Base-by-base conservation (phyloP, 169 alveolate species). In the Plasmodium ovale region DNA sequence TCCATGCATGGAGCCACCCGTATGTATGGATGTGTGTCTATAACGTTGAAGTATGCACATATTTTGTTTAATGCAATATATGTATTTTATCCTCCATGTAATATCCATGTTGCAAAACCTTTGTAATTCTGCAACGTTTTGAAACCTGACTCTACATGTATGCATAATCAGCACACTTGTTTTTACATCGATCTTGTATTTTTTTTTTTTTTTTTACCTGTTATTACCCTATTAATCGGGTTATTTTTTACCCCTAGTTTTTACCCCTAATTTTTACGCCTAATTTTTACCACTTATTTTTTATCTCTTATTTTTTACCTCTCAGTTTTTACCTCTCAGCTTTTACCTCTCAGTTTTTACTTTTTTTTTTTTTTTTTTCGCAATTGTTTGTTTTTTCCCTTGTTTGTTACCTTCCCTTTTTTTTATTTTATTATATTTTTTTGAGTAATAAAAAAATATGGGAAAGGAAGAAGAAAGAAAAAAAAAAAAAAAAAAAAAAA, bases 321-420 rank as follows among this genome's bases (percentile, higher is more conserved):
- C 16, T 21, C 56, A n/a, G 12, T 47, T 47, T 47, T 21, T 47
- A 14, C 16, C 12, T 47, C 16, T 47, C 56, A n/a, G n/a, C n/a
- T n/a, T n/a, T n/a, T n/a, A 14, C 16, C 56, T 47, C 16, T 35
- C 47, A 68, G 39, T 59, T n/a, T 47, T 47, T 47, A 14, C 56
- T 14, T 47, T 47, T 21, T 47, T 47, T 14, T 6, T 14, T 47
- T 44, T 12, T 47, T 14, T 47, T 14, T 47, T 14, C 16, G 16
- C 16, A 47, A 47, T 47, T 47, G 56, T 47, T 47, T 47, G 56
- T 47, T 6, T 47, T 6, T n/a, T 21, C 16, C 16, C 16, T 47
- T 47, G 56, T 47, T 47, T 47, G 56, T 47, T 47, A 14, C 56
- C 16, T 47, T 47, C 56, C 56, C 56, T 47, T 47, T 47, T 47